Evolutionary conservation across 2,329 filamentous ascomycete species (phyloP).

Genomic region (Alternaria sp.): DNA sequence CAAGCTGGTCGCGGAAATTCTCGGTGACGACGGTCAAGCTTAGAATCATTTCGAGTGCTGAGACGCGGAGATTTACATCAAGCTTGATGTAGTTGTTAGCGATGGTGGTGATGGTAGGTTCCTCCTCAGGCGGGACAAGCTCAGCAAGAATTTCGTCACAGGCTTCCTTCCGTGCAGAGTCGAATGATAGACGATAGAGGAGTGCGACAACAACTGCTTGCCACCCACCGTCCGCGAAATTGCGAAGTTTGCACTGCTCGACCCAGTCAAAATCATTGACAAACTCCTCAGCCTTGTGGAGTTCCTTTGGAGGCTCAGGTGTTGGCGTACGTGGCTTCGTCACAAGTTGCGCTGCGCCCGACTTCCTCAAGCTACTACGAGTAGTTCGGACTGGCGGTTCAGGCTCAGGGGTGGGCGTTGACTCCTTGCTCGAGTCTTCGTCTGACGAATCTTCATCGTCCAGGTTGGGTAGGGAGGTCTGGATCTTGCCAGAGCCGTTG

Average conservation of each 20-base stretch:
- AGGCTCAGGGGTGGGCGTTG: conserved; percentile 65
- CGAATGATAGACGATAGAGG: conserved; percentile 82
- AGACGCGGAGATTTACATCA: conserved; percentile 82
- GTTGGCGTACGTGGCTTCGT: conserved; percentile 51
- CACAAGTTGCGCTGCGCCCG: conserved; percentile 69
- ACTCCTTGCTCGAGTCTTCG: conserved; percentile 63
- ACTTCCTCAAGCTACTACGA: conserved; percentile 83
- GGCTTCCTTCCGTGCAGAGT: conserved; percentile 70
- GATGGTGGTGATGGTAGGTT: conserved; percentile 79
- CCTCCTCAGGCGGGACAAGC: conserved; percentile 79
- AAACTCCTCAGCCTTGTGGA: conserved; percentile 78
- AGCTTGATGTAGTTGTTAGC: conserved; percentile 75
- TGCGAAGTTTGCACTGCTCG: conserved; percentile 79
- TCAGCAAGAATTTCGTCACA: conserved; percentile 83
- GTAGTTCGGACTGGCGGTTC: conserved; percentile 83
- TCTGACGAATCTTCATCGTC: conserved; percentile 53
- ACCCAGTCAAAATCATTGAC: conserved; percentile 82
- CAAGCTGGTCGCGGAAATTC: conserved; percentile 85
- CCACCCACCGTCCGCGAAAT: conserved; percentile 91
- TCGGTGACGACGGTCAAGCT: conserved; percentile 87
- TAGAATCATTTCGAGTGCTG: conserved; percentile 83
- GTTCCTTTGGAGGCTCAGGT: conserved; percentile 46
- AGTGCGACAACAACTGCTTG: conserved; percentile 87
- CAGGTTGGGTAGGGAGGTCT: conserved; percentile 79
- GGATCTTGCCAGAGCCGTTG: conserved; percentile 78